Evolutionary conservation across 176 grass and related monocot species (phyloP), one percentile per base, ranked within the genome.

Genomic region (Carex cristatella): DNA sequence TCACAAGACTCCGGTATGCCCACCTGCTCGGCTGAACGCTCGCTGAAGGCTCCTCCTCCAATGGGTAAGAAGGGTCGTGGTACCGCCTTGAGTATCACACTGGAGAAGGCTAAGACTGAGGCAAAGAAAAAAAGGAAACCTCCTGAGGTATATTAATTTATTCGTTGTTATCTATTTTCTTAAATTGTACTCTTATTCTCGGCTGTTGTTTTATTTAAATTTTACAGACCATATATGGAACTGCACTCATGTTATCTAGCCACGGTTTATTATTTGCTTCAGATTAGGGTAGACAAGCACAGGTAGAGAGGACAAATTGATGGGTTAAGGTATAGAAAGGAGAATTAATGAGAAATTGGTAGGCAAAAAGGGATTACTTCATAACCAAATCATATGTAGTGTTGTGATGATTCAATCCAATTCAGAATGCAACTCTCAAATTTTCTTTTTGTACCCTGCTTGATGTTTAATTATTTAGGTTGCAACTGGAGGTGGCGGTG

Each of bases 401-500:
- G 71, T 75, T 68, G 23, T 16, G 63, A 86, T 76, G 40, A 81
- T 74, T 6, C 58, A 67, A 12, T 79, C 44, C 42, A 71, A 73
- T 48, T 56, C 2, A 15, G 44, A 63, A 59, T 13, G 27, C 6
- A 23, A 65, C 48, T 85, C 40, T 85, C 40, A 72, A 58, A 54
- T 59, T 85, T 82, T 79, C 7, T 83, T 88, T 87, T 28, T 46
- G 81, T 69, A 65, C 15, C 32, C 79, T 88, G 31, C 84, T 51
- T 51, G 6, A 8, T 78, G 11, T 80, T 60, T 53, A 60, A 59
- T 61, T 65, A 16, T 66, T 51, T 83, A 99, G 96, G 53, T 85
- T 81, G 93, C 93, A 32, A 90, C 89, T 63, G 96, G 96, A 87
- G 96, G 96, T 83, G 96, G 96, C 14, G 91, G 96, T 81, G 96